phyloP scores from a whole-genome alignment of 1,284 basidiomycete species.

The Cryptococcus hybrid region DNA sequence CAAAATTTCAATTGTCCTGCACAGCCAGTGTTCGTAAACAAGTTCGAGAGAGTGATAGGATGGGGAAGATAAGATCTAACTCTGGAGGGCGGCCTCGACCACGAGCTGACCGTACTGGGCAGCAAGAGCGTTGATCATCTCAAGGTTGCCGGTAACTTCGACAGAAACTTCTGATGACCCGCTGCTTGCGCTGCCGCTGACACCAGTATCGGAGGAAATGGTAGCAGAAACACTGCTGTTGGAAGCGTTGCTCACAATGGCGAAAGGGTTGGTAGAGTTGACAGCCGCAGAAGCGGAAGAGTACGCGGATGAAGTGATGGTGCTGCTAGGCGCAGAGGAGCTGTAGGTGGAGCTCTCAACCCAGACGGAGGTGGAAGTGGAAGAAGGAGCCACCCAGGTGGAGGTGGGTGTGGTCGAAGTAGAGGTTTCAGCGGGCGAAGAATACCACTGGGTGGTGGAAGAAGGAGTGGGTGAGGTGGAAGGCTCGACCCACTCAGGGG shows the following conservation, averaged over 20 bases:
- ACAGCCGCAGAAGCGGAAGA: conserved; percentile 7
- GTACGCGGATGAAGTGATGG: conserved; percentile 10
- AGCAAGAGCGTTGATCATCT: conserved; percentile 11
- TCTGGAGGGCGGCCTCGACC: conserved; percentile 10
- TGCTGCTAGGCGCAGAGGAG: conserved; percentile 9
- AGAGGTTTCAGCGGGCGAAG: conserved; percentile 1
- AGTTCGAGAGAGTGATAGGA: neutral
- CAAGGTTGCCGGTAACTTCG: conserved; percentile 6
- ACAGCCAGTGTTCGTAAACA: neutral
- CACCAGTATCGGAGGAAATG: neutral
- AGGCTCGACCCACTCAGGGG: conserved; percentile 23
- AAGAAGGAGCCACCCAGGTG: conserved; percentile 4
- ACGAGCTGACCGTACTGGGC: conserved; percentile 20
- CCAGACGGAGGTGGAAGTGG: conserved; percentile 1
- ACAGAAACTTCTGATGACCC: neutral
- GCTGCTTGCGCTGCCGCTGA: neutral
- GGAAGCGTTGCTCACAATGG: neutral
- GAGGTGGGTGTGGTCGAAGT: conserved; percentile 10
- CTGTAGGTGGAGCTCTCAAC: conserved; percentile 6
- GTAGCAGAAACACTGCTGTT: neutral
- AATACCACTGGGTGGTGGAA: neutral
- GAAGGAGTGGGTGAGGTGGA: conserved; percentile 13
- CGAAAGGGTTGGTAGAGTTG: conserved; percentile 12
- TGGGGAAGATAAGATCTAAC: neutral
- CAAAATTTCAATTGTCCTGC: neutral